phyloP scores from a whole-genome alignment of 352 stramenopile genomes.

The Phytopythium litorale region DNA sequence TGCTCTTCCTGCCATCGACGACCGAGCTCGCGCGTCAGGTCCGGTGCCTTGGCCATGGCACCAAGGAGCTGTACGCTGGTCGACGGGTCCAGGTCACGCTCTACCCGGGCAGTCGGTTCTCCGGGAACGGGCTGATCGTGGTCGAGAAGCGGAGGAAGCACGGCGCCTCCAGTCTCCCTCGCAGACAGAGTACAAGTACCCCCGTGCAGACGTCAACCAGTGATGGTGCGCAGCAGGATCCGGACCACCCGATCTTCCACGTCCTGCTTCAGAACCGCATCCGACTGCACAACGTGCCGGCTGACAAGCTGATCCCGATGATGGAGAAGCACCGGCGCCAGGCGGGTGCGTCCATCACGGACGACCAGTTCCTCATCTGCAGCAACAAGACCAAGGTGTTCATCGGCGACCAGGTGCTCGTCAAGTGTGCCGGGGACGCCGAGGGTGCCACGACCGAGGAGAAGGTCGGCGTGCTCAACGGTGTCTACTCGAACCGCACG shows the following conservation, averaged over 20 bases:
- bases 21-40: conserved; percentile 54
- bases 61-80: conserved; percentile 52
- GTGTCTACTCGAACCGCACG: conserved; percentile 73
- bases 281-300: conserved; percentile 61
- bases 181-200: neutral
- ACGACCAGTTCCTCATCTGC: conserved; percentile 70
- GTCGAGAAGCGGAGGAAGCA: conserved; percentile 18
- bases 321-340: conserved; percentile 49
- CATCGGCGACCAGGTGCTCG: conserved; percentile 76
- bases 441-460: conserved; percentile 45
- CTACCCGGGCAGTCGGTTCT: conserved; percentile 70
- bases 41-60: conserved; percentile 32
- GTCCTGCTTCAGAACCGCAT: conserved; percentile 69
- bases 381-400: conserved; percentile 57
- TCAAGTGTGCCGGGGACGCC: conserved; percentile 55
- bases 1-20: conserved; percentile 61
- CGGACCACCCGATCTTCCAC: conserved; percentile 36
- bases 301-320: conserved; percentile 56
- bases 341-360: conserved; percentile 46
- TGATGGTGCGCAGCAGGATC: neutral
- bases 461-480: conserved; percentile 67
- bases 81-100: conserved; percentile 70
- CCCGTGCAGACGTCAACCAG: too few relatives aligned
- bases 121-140: conserved; percentile 53
- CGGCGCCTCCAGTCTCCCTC: too few relatives aligned